Percentiles rank a stretch among this genome's conserved stretches.
Evolutionary conservation across 2,329 filamentous ascomycete species (phyloP).

Genomic region (Mollisia scopiformis): DNA sequence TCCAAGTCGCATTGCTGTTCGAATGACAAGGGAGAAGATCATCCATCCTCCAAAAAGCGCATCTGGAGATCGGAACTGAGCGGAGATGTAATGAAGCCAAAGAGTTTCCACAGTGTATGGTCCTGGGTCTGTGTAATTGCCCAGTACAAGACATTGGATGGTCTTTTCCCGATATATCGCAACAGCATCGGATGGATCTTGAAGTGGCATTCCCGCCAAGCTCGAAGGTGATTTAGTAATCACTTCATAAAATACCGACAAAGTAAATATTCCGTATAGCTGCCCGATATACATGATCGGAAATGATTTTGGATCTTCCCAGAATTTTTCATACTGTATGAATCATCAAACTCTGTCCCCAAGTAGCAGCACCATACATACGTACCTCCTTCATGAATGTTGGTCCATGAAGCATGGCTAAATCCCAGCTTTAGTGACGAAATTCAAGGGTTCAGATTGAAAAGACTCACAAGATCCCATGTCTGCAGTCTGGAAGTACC

Average conservation of each 20-base stretch:
- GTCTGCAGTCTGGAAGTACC: conserved; percentile 54
- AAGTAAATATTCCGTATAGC: conserved; percentile 40
- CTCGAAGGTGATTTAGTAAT: conserved; percentile 2
- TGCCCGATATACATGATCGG: conserved; percentile 55
- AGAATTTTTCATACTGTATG: conserved; percentile 35
- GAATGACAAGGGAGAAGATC: conserved; percentile 52
- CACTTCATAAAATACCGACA: conserved; percentile 29
- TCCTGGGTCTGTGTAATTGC: conserved; percentile 54
- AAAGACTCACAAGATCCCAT: conserved; percentile 50
- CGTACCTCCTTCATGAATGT: conserved; percentile 50
- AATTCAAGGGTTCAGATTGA: neutral
- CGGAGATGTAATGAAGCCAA: conserved; percentile 53
- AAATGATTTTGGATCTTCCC: conserved; percentile 30
- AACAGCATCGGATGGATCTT: conserved; percentile 44
- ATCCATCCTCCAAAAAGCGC: conserved; percentile 58
- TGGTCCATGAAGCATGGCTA: conserved; percentile 48
- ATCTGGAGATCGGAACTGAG: conserved; percentile 53
- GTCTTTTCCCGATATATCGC: conserved; percentile 51
- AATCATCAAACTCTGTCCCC: conserved; percentile 6
- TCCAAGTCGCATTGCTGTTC: conserved; percentile 60
- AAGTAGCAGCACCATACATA: neutral
- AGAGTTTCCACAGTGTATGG: conserved; percentile 53
- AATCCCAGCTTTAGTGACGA: neutral
- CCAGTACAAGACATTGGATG: conserved; percentile 53
- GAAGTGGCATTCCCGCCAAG: conserved; percentile 46